Base-by-base conservation (phyloP, 768 basidiomycete species). In the Suillus brevipes region DNA sequence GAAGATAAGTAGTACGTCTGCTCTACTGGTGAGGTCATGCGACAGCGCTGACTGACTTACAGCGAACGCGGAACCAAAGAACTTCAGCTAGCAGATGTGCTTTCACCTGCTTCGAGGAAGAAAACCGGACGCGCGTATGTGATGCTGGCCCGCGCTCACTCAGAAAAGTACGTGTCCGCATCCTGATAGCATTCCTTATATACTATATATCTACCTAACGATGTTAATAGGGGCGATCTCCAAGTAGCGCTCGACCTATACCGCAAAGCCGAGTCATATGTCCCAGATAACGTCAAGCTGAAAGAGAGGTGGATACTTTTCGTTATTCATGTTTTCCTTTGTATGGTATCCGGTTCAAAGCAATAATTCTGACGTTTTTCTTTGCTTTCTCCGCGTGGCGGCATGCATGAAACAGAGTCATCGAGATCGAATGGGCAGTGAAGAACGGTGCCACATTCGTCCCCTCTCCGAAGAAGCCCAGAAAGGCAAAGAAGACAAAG, bases 281-380 rank as follows among this genome's bases (percentile, higher is more conserved):
- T 93, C 57, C 92, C 93, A n/a, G 89, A 92, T 64, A 94, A 95
- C 72, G 75, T 86, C 77, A 94, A 92, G 75, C 83, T 95, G 58
- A 87, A 88, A 84, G 91, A 91, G 83, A 90, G 93, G 93, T 94
- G 84, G 85, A 88, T 88, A 82, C 83, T 86, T 81, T 89, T 88
- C 76, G 78, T 89, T 76, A 76, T 87, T 74, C 80, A 87, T 76
- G 83, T 89, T 74, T 88, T 87, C 73, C 78, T 87, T 74, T 83
- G 83, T 81, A 82, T 82, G 77, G 69, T 84, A 74, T 84, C 82
- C 62, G 74, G 74, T 66, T 68, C 72, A 71, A 73, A 72, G 73
- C 73, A 65, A 66, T 71, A 72, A 75, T 72, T 80, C 83, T 84
- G 81, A 84, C 81, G 67, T 72, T 68, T 69, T 73, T 72, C 73